A percentile compares a stretch with the other conserved stretches of the same genome.
phyloP scores from a whole-genome alignment of 129 eudicot genomes.

The Ambrosia trifida region DNA sequence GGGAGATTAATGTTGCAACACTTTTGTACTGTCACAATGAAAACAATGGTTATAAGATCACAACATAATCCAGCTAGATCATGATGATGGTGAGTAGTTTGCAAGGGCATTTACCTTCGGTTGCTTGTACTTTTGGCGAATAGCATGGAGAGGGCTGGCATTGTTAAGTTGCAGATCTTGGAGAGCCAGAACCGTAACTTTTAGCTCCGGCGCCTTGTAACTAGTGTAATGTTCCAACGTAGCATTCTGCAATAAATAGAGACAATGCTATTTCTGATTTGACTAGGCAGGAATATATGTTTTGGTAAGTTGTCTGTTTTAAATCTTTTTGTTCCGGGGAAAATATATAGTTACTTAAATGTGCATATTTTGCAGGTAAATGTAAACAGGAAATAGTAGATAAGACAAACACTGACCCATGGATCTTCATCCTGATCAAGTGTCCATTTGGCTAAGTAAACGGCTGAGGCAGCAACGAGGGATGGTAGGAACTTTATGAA shows the following conservation, averaged over 20 bases:
- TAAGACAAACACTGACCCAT: constrained; percentile 58
- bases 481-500: constrained; percentile 85
- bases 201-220: constrained; percentile 57
- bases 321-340: not conserved
- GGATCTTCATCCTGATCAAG: constrained; percentile 82
- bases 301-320: not conserved
- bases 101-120: constrained; percentile 52
- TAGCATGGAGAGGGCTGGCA: constrained; percentile 47
- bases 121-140: constrained; percentile 79
- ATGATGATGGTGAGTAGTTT: not conserved
- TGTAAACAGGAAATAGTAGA: constrained; percentile 1
- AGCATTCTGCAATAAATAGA: constrained; percentile 57
- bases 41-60: constrained; percentile 9
- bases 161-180: constrained; percentile 71
- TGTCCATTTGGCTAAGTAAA: constrained; percentile 92
- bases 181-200: constrained; percentile 54
- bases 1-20: constrained; percentile 61
- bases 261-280: constrained; percentile 16
- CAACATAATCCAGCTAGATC: not conserved
- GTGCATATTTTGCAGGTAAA: not conserved
- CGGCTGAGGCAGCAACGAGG: constrained; percentile 86
- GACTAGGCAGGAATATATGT: constrained; percentile 3
- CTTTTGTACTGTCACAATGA: constrained; percentile 63
- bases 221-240: constrained; percentile 77
- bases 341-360: not conserved